Evolutionary conservation across 768 basidiomycete species (phyloP).

Genomic region (Mrakia gelida): DNA sequence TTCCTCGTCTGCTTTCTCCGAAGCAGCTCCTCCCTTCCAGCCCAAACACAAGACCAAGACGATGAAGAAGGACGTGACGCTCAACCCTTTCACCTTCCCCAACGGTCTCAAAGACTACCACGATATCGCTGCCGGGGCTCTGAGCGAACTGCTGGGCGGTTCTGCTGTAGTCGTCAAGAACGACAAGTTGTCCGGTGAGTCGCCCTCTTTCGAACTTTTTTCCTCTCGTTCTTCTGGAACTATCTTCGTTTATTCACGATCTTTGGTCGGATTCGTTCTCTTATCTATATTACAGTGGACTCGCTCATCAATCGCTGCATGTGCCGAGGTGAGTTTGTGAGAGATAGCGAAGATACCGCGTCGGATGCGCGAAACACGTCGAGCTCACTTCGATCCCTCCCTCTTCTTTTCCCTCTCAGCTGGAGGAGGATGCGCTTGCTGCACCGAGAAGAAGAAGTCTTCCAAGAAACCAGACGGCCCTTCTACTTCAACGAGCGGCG

Average conservation of each 20-base stretch:
- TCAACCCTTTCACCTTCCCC: conserved; percentile 13
- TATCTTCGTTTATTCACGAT: background rate
- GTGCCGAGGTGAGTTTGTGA: conserved; percentile 13
- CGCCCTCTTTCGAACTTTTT: background rate
- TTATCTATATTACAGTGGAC: conserved; percentile 16
- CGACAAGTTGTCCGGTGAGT: conserved; percentile 4
- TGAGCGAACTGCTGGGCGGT: conserved; percentile 7
- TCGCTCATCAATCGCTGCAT: conserved; percentile 25
- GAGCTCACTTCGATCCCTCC: background rate
- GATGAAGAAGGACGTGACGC: conserved; percentile 23
- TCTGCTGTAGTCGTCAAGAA: background rate
- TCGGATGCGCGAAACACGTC: background rate
- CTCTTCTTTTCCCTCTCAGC: background rate
- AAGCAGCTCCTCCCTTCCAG: background rate
- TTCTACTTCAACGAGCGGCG: background rate
- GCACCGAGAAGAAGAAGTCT: background rate
- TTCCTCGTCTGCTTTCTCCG: background rate
- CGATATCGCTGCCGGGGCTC: conserved; percentile 22
- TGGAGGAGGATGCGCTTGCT: conserved; percentile 28
- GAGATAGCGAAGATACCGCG: background rate
- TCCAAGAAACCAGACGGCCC: background rate
- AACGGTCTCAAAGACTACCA: conserved; percentile 32
- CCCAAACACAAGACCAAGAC: conserved; percentile 2
- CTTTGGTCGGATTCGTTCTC: background rate
- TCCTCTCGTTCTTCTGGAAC: background rate